Evolutionary conservation across 768 basidiomycete genomes (phyloP), one percentile per base, ranked within the genome.

Genomic region (Boletus vermiculosoides): DNA sequence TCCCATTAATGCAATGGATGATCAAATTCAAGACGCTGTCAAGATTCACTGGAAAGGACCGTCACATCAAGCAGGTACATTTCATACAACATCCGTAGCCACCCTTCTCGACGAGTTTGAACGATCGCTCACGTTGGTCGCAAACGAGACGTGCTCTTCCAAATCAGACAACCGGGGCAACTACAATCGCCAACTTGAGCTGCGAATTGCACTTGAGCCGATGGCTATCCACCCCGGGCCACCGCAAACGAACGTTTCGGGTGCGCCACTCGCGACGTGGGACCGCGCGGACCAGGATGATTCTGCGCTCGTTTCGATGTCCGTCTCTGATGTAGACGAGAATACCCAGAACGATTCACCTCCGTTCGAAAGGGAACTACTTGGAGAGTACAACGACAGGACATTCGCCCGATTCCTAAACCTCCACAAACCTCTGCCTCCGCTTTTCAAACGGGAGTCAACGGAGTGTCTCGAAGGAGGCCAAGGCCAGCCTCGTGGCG

Each of bases 101-200:
- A 40, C 37, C 30, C 47, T 63, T 13, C 45, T 53, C 10, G 41
- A 54, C 15, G 54, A 50, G 0, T 64, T 63, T 22, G 54, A 64
- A 30, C 51, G 45, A 31, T 51, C 31, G 6, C 44, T 64, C 33
- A 61, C 25, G 20, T 41, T 56, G 15, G 20, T 34, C 11, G 15
- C 23, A 13, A 34, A 58, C 34, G 47, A 57, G 25, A 16, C 20
- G 10, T 42, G 18, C 13, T 31, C 41, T n/a, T 50, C 33, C 12
- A 18, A 11, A 46, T 6, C 25, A 49, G 54, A 31, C 22, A n/a
- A 18, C 25, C 4, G 8, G 36, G 33, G 23, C 6, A n/a, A 30
- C 18, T n/a, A 36, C 5, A 16, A 39, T 12, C 16, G 0, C 4
- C 16, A 12, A 4, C 7, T 4, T 9, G n/a, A 55, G 5, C n/a